These are phyloP conservation scores for Primulina huaijiensis DNA, from an alignment of 257 asterid species.

Conservation along the genomic window DNA sequence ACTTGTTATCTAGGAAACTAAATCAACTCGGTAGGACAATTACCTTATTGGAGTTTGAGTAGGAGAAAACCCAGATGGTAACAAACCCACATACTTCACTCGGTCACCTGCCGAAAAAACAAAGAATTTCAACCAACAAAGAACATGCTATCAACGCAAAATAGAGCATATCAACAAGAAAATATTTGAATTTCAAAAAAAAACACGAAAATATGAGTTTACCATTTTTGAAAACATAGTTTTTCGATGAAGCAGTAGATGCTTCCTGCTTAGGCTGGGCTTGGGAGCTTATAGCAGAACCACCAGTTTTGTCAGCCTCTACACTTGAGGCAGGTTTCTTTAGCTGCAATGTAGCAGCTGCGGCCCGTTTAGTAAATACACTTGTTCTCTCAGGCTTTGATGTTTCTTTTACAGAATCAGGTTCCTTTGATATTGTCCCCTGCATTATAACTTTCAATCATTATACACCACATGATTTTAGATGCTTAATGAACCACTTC, in stretches of 20 bases:
- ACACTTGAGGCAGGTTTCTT: constrained; percentile 74
- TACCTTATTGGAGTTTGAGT: constrained; percentile 60
- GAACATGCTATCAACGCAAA: neutral
- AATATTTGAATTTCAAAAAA: neutral
- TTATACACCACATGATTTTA: neutral
- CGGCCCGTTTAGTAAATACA: constrained; percentile 60
- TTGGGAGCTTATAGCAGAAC: constrained; percentile 49
- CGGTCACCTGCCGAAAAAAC: constrained; percentile 58
- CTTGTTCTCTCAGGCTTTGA: constrained; percentile 63
- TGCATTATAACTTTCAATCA: constrained; percentile 26
- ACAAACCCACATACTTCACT: constrained; percentile 68
- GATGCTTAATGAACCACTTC: constrained; percentile 10
- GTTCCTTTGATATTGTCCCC: constrained; percentile 63
- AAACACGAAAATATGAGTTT: neutral
- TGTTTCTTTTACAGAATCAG: constrained; percentile 59
- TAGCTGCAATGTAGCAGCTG: constrained; percentile 44
- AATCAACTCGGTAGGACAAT: constrained; percentile 18
- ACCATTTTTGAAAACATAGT: constrained; percentile 42
- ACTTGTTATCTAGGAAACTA: constrained; percentile 8
- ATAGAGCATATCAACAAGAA: neutral
- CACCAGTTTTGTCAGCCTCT: constrained; percentile 68
- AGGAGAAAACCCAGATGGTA: constrained; percentile 48
- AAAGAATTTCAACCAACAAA: constrained; percentile 14
- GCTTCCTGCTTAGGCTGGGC: constrained; percentile 81
- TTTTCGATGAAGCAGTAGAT: constrained; percentile 72